Evolutionary conservation across 108 stramenopile species (phyloP).

Genomic region (Conticribra guillardii): DNA sequence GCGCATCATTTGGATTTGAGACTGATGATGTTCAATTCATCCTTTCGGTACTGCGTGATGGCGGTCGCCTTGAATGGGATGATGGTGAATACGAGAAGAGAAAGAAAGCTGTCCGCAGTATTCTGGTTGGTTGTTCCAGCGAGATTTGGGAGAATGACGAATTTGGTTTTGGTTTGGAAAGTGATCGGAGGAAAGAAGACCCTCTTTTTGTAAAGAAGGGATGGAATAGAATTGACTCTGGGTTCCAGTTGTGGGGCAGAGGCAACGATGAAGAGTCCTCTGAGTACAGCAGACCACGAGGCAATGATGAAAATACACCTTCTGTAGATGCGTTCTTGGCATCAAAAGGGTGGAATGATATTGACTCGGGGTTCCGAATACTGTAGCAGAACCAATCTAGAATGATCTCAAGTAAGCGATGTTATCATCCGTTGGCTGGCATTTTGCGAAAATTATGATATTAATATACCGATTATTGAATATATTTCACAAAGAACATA

Average conservation of each 20-base stretch:
- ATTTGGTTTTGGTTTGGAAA: conserved; percentile 39
- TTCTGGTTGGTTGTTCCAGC: conserved; percentile 58
- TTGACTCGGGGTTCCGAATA: conserved; percentile 79
- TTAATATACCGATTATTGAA: too few species aligned
- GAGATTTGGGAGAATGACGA: conserved; percentile 60
- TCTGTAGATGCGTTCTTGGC: conserved; percentile 58
- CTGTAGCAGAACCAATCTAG: conserved; percentile 29
- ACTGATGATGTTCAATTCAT: conserved; percentile 64
- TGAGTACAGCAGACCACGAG: background rate
- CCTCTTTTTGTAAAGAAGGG: conserved; percentile 72
- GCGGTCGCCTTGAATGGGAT: conserved; percentile 64
- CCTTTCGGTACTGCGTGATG: conserved; percentile 67
- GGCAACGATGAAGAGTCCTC: background rate
- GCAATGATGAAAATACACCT: conserved; percentile 13
- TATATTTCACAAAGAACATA: too few species aligned
- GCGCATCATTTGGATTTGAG: conserved; percentile 46
- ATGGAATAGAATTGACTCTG: conserved; percentile 86
- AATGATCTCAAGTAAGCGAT: background rate
- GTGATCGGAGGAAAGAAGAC: conserved; percentile 42
- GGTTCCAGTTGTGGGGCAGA: conserved; percentile 80
- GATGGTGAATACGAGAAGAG: conserved; percentile 62
- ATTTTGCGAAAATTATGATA: too few species aligned
- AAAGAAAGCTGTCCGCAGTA: conserved; percentile 56
- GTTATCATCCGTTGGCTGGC: too few species aligned
- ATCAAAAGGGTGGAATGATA: conserved; percentile 84